phyloP scores from a whole-genome alignment of 2,329 filamentous ascomycete genomes.

The Metarhizium guizhouense region DNA sequence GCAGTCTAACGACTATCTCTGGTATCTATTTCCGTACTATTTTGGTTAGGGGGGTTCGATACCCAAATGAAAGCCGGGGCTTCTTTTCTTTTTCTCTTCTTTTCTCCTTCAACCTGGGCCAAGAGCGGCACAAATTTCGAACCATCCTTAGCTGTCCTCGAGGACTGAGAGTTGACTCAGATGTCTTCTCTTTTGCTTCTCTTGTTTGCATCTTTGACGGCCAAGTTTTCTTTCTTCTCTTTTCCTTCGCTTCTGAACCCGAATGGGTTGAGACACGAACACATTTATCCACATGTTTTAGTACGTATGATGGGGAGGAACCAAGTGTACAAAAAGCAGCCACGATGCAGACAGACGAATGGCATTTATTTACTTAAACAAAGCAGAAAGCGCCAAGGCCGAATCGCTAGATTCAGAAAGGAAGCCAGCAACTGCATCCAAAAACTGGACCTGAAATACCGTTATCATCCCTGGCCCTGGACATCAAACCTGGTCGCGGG shows the following conservation, averaged over 20 bases:
- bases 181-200: not conserved
- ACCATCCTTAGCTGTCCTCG: not conserved
- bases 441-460: not conserved
- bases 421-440: not conserved
- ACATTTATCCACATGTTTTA: slow-evolving; percentile 2
- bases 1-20: not conserved
- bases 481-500: not conserved
- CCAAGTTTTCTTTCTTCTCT: not conserved
- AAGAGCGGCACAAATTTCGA: not conserved
- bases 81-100: not conserved
- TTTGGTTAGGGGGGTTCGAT: not conserved
- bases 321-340: slow-evolving; percentile 11
- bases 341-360: slow-evolving; percentile 19
- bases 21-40: not conserved
- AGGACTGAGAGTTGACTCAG: not conserved
- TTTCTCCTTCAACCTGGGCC: not conserved
- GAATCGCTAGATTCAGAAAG: not conserved
- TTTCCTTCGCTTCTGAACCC: not conserved
- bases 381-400: slow-evolving; percentile 10
- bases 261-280: not conserved
- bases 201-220: not conserved
- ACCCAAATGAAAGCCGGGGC: not conserved
- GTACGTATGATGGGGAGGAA: slow-evolving; percentile 6
- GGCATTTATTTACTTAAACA: slow-evolving; percentile 12
- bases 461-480: not conserved